A percentile compares a stretch with the other conserved stretches of the same genome.
phyloP scores from a whole-genome alignment of 139 green algal genomes.

The Yamagishiella unicocca region DNA sequence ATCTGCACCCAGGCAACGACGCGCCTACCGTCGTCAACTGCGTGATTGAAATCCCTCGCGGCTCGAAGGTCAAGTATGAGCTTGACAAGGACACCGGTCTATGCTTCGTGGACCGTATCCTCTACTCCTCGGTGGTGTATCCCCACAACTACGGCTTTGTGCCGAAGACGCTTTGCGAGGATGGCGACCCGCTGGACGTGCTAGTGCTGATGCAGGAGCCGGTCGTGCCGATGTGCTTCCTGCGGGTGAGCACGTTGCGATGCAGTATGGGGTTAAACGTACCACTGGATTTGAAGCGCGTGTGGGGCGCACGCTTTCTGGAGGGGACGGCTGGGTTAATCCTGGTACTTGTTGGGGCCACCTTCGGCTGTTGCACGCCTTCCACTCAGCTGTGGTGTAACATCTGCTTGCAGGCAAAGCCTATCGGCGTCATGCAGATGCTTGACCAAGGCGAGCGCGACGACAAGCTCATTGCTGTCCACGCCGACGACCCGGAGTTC shows the following conservation, averaged over 20 bases:
- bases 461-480: slow-evolving; percentile 88
- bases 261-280: background rate
- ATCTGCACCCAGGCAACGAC: slow-evolving; percentile 84
- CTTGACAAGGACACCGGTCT: slow-evolving; percentile 91
- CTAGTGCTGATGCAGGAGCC: slow-evolving; percentile 95
- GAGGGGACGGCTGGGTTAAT: too few species aligned
- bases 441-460: slow-evolving; percentile 93
- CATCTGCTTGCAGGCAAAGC: slow-evolving; percentile 54
- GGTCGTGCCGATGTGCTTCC: slow-evolving; percentile 91
- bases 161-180: slow-evolving; percentile 95
- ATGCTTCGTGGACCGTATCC: slow-evolving; percentile 91
- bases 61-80: slow-evolving; percentile 96
- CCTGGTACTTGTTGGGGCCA: too few species aligned
- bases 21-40: slow-evolving; percentile 81
- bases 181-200: slow-evolving; percentile 94
- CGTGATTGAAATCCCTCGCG: slow-evolving; percentile 95
- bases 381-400: too few species aligned
- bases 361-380: too few species aligned
- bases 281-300: too few species aligned
- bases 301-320: too few species aligned
- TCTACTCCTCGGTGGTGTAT: slow-evolving; percentile 96
- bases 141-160: slow-evolving; percentile 97
- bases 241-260: slow-evolving; percentile 64
- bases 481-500: slow-evolving; percentile 95
- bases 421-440: slow-evolving; percentile 98